A percentile compares a stretch with the other conserved stretches of the same genome.
phyloP scores from a whole-genome alignment of 441 rosid species.

The Raphanus hybrid region DNA sequence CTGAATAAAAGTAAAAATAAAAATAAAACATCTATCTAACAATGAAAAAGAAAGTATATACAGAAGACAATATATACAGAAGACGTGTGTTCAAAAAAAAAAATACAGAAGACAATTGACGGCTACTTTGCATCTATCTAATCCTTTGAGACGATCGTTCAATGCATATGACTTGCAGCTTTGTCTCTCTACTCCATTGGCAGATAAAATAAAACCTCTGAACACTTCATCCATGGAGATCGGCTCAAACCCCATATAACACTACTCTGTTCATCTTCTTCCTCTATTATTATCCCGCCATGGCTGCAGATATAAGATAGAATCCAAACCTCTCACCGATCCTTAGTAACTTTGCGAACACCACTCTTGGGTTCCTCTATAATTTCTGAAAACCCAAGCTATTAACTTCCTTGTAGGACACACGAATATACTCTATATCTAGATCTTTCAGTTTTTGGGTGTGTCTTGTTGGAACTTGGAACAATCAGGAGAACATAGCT shows the following conservation, averaged over 20 bases:
- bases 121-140: neutral
- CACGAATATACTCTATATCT: neutral
- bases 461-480: constrained; percentile 76
- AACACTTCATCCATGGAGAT: constrained; percentile 36
- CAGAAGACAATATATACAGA: no score
- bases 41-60: neutral
- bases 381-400: constrained; percentile 36
- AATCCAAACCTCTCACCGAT: constrained; percentile 48
- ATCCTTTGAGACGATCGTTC: constrained; percentile 37
- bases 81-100: no score
- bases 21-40: neutral
- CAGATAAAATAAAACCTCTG: neutral
- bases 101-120: neutral
- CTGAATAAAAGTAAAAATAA: neutral
- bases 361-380: constrained; percentile 62
- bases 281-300: constrained; percentile 17
- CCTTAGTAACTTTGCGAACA: constrained; percentile 74
- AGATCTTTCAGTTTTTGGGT: constrained; percentile 41
- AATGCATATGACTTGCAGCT: constrained; percentile 15
- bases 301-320: constrained; percentile 60
- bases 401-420: no score
- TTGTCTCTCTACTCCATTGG: constrained; percentile 30
- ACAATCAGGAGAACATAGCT: constrained; percentile 67
- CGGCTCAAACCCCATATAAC: constrained; percentile 1
- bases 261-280: constrained; percentile 5